phyloP scores from a whole-genome alignment of 2,329 filamentous ascomycete species.

The Cladosporium sp. region DNA sequence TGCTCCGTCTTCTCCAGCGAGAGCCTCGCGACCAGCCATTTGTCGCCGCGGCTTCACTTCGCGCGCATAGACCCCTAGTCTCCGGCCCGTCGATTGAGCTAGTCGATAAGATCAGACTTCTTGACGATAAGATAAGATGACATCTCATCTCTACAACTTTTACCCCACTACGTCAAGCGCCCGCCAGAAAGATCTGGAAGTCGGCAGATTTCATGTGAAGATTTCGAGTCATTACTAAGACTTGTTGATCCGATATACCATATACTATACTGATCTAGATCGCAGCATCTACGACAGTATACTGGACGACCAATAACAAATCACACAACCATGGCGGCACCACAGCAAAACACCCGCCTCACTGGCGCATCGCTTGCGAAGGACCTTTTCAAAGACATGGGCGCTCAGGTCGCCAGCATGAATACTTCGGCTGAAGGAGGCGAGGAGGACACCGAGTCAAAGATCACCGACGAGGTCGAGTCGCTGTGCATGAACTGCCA shows the following conservation, averaged over 20 bases:
- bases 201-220: conserved; percentile 13
- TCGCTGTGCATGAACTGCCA: conserved; percentile 54
- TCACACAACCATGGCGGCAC: conserved; percentile 6
- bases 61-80: not conserved
- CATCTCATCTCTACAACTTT: not conserved
- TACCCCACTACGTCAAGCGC: conserved; percentile 7
- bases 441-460: conserved; percentile 39
- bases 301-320: not conserved
- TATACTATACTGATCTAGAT: not conserved
- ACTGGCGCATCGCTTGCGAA: conserved; percentile 33
- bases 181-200: conserved; percentile 10
- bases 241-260: not conserved
- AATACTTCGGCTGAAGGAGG: conserved; percentile 30
- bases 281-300: not conserved
- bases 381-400: conserved; percentile 52
- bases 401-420: conserved; percentile 42
- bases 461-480: conserved; percentile 51
- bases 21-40: not conserved
- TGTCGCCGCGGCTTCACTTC: conserved; percentile 6
- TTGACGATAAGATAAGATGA: conserved; percentile 3
- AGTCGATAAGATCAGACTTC: not conserved
- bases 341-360: not conserved
- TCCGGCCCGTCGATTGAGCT: not conserved
- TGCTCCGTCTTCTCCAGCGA: not conserved
- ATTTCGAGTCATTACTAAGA: conserved; percentile 12